A percentile compares a stretch with the other conserved stretches of the same genome.
Evolutionary conservation across 2,329 filamentous ascomycete genomes (phyloP).

Genomic region (Xylariaceae sp.): DNA sequence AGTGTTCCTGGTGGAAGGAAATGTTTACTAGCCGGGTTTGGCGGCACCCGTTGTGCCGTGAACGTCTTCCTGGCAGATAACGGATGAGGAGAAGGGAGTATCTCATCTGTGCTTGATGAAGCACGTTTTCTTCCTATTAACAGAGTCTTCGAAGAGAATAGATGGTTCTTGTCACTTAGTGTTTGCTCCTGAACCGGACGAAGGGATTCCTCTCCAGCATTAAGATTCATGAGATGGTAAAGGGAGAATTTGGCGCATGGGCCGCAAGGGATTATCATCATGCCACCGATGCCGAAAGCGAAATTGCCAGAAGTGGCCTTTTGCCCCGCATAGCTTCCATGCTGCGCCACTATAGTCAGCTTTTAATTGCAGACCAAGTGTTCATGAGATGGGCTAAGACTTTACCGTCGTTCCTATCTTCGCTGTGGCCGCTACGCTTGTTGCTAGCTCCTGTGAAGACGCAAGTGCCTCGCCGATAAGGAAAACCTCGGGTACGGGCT

Average conservation of each 20-base stretch:
- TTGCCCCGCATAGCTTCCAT: slow-evolving; percentile 56
- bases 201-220: slow-evolving; percentile 35
- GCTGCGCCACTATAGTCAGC: slow-evolving; percentile 34
- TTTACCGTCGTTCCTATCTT: slow-evolving; percentile 47
- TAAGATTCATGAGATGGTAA: slow-evolving; percentile 57
- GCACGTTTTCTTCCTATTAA: background rate
- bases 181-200: background rate
- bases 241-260: slow-evolving; percentile 53
- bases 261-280: slow-evolving; percentile 47
- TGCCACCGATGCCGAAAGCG: slow-evolving; percentile 50
- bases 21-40: background rate
- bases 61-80: background rate
- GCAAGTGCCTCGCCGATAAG: slow-evolving; percentile 56
- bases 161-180: background rate
- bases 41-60: background rate
- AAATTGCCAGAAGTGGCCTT: slow-evolving; percentile 61
- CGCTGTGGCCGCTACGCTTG: slow-evolving; percentile 49
- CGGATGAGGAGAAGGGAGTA: background rate
- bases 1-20: slow-evolving; percentile 15
- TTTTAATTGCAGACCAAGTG: background rate
- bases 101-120: background rate
- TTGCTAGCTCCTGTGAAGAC: slow-evolving; percentile 52
- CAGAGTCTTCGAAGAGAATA: slow-evolving; percentile 25
- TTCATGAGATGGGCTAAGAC: slow-evolving; percentile 2
- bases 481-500: slow-evolving; percentile 47